phyloP scores from a whole-genome alignment of 768 basidiomycete genomes.

The Mycena olivaceomarginata region DNA sequence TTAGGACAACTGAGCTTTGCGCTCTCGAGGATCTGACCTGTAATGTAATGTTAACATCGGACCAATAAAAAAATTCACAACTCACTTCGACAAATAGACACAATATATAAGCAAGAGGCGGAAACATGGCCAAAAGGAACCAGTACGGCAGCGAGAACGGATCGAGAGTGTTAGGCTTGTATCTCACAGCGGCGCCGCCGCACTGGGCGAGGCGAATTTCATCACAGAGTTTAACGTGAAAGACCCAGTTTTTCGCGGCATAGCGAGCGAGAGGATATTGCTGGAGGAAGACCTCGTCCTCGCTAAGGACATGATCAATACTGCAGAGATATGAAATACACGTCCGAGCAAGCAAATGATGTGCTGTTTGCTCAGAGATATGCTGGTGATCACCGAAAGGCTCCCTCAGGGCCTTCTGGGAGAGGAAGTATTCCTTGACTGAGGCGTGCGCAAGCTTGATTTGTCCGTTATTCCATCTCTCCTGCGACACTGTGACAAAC shows the following conservation, averaged over 20 bases:
- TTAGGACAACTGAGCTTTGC: not conserved
- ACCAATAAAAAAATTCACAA: too few species aligned
- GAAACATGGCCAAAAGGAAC: too few species aligned
- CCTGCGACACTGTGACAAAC: not conserved
- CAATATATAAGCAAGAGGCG: too few species aligned
- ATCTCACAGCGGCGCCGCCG: not conserved
- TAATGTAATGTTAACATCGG: not conserved
- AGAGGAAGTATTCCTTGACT: conserved; percentile 7
- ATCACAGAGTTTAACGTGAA: not conserved
- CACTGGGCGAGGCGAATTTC: not conserved
- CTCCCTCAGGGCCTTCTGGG: not conserved
- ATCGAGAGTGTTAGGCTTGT: not conserved
- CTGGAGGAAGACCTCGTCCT: too few species aligned
- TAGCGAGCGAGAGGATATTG: not conserved
- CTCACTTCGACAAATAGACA: too few species aligned
- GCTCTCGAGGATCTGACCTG: not conserved
- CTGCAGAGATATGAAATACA: conserved; percentile 10
- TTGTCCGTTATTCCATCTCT: not conserved
- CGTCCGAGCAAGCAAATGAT: conserved; percentile 2
- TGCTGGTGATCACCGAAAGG: not conserved
- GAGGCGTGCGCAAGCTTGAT: not conserved
- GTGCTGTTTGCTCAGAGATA: not conserved
- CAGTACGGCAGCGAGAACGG: not conserved
- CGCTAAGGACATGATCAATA: too few species aligned
- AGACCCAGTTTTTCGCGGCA: not conserved